These are phyloP conservation scores for Emergomyces africanus DNA, from an alignment of 2,329 filamentous ascomycete species.

Conservation along the genomic window DNA sequence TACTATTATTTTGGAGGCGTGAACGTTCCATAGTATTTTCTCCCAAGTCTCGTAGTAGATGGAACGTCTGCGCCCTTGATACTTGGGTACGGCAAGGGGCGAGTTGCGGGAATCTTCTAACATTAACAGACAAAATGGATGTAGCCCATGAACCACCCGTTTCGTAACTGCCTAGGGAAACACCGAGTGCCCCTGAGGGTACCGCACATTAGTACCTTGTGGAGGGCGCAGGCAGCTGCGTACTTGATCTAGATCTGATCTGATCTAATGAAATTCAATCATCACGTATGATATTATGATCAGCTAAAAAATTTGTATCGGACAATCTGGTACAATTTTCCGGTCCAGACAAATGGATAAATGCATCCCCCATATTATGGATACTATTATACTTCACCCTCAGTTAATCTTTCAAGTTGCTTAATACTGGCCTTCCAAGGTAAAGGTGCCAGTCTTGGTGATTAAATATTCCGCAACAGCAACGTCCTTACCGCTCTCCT, in stretches of 20 bases:
- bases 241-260: not conserved
- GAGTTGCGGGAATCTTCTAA: not conserved
- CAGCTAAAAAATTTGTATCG: not conserved
- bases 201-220: no score
- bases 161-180: not conserved
- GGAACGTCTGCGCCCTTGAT: not conserved
- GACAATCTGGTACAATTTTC: not conserved
- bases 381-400: not conserved
- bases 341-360: not conserved
- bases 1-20: no score
- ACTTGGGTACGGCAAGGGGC: not conserved
- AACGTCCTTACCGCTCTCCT: slow-evolving; percentile 54
- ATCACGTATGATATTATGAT: not conserved
- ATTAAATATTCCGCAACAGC: slow-evolving; percentile 50
- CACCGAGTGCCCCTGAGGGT: not conserved
- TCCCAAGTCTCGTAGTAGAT: not conserved
- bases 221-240: not conserved
- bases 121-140: not conserved
- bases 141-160: not conserved
- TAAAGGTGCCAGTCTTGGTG: slow-evolving; percentile 53
- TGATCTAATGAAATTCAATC: not conserved
- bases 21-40: no score
- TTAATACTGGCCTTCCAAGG: slow-evolving; percentile 43
- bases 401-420: not conserved
- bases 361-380: not conserved